phyloP scores from a whole-genome alignment of 345 rosid species.

The Eucalyptus albens region DNA sequence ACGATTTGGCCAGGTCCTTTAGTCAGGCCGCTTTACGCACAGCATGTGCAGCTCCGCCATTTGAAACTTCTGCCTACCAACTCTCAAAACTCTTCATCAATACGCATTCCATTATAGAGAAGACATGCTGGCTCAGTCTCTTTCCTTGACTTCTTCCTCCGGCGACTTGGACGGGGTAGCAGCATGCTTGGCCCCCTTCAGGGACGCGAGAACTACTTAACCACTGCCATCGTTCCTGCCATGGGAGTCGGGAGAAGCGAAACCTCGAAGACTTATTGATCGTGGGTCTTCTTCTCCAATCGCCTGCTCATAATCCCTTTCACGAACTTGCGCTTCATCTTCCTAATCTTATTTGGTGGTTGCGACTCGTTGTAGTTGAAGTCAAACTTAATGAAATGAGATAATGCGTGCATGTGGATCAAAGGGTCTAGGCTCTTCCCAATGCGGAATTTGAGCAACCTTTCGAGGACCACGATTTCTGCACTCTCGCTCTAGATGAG shows the following conservation, averaged over 20 bases:
- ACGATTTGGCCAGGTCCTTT: fast-evolving
- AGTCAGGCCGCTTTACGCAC: fast-evolving
- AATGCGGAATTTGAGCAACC: not conserved
- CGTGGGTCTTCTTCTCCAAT: not conserved
- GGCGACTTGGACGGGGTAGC: no score
- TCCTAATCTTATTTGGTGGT: fast-evolving
- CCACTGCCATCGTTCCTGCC: no score
- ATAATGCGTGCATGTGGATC: not conserved
- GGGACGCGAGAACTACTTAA: fast-evolving
- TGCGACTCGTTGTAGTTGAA: not conserved
- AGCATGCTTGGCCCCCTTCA: no score
- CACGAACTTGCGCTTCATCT: not conserved
- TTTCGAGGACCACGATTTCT: not conserved
- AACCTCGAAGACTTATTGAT: no score
- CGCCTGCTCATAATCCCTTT: not conserved
- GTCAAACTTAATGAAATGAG: not conserved
- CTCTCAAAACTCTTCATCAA: not conserved
- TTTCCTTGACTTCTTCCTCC: no score
- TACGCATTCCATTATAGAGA: fast-evolving
- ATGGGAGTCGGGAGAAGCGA: fast-evolving
- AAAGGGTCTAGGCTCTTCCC: not conserved
- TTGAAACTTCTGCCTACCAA: fast-evolving
- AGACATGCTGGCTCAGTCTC: fast-evolving
- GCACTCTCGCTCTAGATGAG: not conserved
- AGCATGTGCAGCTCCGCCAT: not conserved